Evolutionary conservation across 2,329 filamentous ascomycete species (phyloP), one percentile per base, ranked within the genome.

Genomic region (Hypocreales sp.): DNA sequence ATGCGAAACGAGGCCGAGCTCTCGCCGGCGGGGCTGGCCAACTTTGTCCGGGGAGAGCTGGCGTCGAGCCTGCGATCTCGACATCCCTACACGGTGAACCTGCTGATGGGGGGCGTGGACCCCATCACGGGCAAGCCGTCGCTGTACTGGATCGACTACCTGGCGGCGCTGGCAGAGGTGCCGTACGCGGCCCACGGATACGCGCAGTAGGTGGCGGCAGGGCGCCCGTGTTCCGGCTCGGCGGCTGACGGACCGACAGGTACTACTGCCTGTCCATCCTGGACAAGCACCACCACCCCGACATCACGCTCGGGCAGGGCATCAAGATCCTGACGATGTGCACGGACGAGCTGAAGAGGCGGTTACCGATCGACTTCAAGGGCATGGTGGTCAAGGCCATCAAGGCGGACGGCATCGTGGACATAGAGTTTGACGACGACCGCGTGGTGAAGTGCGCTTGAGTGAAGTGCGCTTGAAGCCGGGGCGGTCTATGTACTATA

Each of bases 341-440:
- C 61, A 90, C 82, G 40, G 86, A 95, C 53, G 90, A 98, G 65
- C 62, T 98, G 50, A 93, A 94, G 72, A 75, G 90, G 53, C 73
- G 92, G 57, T 71, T 98, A 65, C 90, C 90, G 33, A 86, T 98
- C 50, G 90, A 98, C 55, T 98, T 95, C 71, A 98, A 98, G 68
- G 90, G 90, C 21, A 81, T 93, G 75, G 48, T 67, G 28, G 86
- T 98, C 45, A 95, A 95, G 67, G 79, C 84, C 20, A 74, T 98
- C 45, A 93, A 84, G 35, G 92, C 92, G 61, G 83, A 95, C 42
- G 90, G 92, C 8, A 78, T 98, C 35, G 62, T 71, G 41, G 82
- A 90, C 44, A 69, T 92, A 44, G 72, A 82, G 37, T 92, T 84
- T 51, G 79, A 87, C 50, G 82, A 93, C 49, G 76, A 79, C 58